Evolutionary conservation across 2,329 filamentous ascomycete species (phyloP), one percentile per base, ranked within the genome.

Genomic region (Fusarium sp.): DNA sequence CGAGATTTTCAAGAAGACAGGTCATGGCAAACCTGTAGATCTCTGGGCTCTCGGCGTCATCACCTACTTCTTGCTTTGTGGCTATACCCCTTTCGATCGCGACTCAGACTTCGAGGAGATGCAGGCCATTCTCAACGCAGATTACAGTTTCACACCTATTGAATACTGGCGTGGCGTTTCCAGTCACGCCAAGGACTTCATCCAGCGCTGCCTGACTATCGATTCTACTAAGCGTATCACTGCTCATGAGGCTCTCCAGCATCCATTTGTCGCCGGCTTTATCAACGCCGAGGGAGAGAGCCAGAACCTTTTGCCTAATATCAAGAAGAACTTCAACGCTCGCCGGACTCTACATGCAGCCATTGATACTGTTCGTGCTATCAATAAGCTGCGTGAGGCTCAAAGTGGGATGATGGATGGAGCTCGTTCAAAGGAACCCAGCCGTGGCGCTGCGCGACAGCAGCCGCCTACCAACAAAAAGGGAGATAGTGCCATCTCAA

Each of bases 41-140:
- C 92, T 99, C 73, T 99, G 96, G 96, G 96, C 96, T 41, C 94
- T 98, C 71, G 96, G 96, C 51, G 96, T 99, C 46, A 99, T 99
- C 79, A 98, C 96, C 37, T 99, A 98, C 85, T 99, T 99, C 85
- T 86, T 99, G 35, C 91, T 99, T 56, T 98, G 96, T 83, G 96
- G 96, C 66, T 98, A 98, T 84, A 99, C 96, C 2, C 96, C 96
- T 18, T 99, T 99, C 81, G 96, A 99, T 83, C 93, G 96, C 62
- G 96, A 98, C 82, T 95, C 91, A 77, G 97, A 99, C 83, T 91
- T 98, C 79, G 96, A 99, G 85, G 96, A 99, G 85, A 98, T 99
- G 95, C 95, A 98, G 85, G 96, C 96, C 76, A 99, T 99, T 80
- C 90, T 98, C 63, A 93, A 94, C 70, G 96, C 96, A 66, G 95